phyloP scores from a whole-genome alignment of 2,329 filamentous ascomycete species.

The Myriosclerotinia curreyana region DNA sequence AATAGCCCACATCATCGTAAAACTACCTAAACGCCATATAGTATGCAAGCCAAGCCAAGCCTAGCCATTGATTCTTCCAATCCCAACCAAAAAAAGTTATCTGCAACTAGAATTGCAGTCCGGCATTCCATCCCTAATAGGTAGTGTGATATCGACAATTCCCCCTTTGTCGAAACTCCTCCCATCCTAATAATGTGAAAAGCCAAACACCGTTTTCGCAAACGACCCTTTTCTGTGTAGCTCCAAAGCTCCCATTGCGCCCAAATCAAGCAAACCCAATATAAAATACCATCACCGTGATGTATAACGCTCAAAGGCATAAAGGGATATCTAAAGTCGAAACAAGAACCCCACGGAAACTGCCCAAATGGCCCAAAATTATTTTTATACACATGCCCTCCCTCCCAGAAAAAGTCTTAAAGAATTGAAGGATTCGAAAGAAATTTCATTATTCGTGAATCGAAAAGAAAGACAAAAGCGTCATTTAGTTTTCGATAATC shows the following conservation, averaged over 20 bases:
- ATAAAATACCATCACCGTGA: slow-evolving; percentile 19
- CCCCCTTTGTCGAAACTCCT: slow-evolving; percentile 21
- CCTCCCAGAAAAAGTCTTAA: slow-evolving; percentile 6
- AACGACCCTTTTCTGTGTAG: slow-evolving; percentile 14
- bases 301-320: slow-evolving; percentile 19
- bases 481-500: background rate
- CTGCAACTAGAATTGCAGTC: slow-evolving; percentile 5
- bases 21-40: slow-evolving; percentile 14
- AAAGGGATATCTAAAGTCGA: slow-evolving; percentile 23
- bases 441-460: slow-evolving; percentile 21
- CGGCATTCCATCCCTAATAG: slow-evolving; percentile 9
- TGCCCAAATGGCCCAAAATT: slow-evolving; percentile 10
- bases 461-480: slow-evolving; percentile 1
- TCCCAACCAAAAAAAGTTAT: slow-evolving; percentile 11
- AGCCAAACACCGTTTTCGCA: slow-evolving; percentile 19
- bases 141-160: slow-evolving; percentile 12
- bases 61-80: slow-evolving; percentile 8
- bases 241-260: slow-evolving; percentile 5
- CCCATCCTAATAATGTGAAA: slow-evolving; percentile 1
- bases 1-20: background rate
- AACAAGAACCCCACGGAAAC: slow-evolving; percentile 16
- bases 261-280: slow-evolving; percentile 9
- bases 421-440: slow-evolving; percentile 19
- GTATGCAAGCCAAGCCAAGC: slow-evolving; percentile 7
- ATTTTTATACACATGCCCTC: slow-evolving; percentile 21